Base-by-base conservation (phyloP, 306 rosid species). In the Dalbergia cochinchinensis region DNA sequence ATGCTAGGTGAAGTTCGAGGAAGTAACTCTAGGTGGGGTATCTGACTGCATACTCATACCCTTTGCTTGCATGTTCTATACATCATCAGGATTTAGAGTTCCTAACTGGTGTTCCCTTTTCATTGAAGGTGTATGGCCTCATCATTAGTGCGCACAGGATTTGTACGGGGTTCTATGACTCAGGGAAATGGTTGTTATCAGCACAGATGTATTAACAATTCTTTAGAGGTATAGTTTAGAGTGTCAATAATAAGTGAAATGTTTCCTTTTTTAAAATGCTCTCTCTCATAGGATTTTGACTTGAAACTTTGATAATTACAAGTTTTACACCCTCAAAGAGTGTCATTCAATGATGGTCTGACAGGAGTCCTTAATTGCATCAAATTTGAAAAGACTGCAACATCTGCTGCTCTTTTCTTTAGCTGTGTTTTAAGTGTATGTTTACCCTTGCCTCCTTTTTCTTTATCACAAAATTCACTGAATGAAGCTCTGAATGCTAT, bases 1-100 rank as follows among this genome's bases (percentile, higher is more conserved):
- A 96, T 96, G 98, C 81, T 96, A 78, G 99, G 99, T 83, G 99
- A 96, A 87, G 92, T 93, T 71, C 91, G 99, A 67, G 98, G 99
- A 79, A 74, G 90, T 84, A 90, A 87, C 88, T 96, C 99, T 65
- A 93, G 98, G 99, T 90, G 47, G 19, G 85, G 80, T 75, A 80
- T 85, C 18, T 71, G 76, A 61, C 61, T 69, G 72, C 48, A 42
- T 75, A 58, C 66, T 71, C 76, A 10, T 53, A 60, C 58, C 69
- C 51, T 62, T 42, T 57, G 6, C 66, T 20, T 78, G 5, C 54
- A 31, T 69, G 35, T 67, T 55, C 33, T 78, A 35, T 53, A 62
- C 69, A 80, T 51, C 26, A 9, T 33, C 13, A 51, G 31, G 59
- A 58, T 54, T 16, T 68, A 62, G 34, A 76, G 69, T 82, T 79